A percentile compares a stretch with the other conserved stretches of the same genome.
These are phyloP conservation scores for Scytalidium lignicola DNA, from an alignment of 2,329 filamentous ascomycete species.

Conservation along the genomic window DNA sequence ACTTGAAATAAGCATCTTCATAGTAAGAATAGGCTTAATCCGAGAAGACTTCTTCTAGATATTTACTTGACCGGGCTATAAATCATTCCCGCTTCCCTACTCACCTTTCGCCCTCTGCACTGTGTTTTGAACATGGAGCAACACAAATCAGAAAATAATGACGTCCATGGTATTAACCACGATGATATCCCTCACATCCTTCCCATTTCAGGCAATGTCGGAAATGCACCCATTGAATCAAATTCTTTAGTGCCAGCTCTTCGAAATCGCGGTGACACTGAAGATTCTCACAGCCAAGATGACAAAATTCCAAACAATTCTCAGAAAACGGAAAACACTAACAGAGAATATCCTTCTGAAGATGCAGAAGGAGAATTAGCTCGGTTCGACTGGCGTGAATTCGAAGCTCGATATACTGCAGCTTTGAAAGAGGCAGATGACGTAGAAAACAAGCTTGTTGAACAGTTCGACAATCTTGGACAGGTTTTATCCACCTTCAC, in stretches of 20 bases:
- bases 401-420: slow-evolving; percentile 63
- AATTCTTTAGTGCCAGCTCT: neutral
- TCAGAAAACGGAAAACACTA: neutral
- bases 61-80: too few species aligned
- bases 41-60: too few species aligned
- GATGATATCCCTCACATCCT: neutral
- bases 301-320: neutral
- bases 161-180: neutral
- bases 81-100: too few species aligned
- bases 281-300: neutral
- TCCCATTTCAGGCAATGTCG: neutral
- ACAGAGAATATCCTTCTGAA: slow-evolving; percentile 55
- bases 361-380: slow-evolving; percentile 15
- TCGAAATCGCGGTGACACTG: neutral
- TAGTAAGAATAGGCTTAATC: too few species aligned
- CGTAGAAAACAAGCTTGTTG: slow-evolving; percentile 59
- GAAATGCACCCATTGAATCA: neutral
- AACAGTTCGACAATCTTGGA: slow-evolving; percentile 65
- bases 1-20: too few species aligned
- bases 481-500: slow-evolving; percentile 14
- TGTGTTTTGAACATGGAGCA: neutral
- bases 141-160: neutral
- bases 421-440: slow-evolving; percentile 58
- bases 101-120: too few species aligned
- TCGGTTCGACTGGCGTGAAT: slow-evolving; percentile 71